These are phyloP conservation scores for Alternaria dauci DNA, from an alignment of 2,329 filamentous ascomycete genomes.

Conservation along the genomic window DNA sequence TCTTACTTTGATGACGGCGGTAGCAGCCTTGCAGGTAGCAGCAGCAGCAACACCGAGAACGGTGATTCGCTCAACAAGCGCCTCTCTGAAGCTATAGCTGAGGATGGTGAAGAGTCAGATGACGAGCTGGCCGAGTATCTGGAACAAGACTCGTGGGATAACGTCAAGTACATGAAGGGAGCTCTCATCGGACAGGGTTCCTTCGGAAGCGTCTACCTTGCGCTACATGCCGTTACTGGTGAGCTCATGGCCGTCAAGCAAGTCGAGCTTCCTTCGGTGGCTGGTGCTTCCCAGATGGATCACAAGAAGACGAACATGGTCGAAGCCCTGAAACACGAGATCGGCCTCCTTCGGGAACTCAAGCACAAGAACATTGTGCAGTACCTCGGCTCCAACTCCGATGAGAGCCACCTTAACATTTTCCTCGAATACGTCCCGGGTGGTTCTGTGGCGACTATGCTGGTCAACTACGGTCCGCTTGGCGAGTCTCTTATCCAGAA, in stretches of 20 bases:
- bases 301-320: conserved; percentile 98
- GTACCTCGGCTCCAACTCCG: conserved; percentile 93
- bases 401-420: conserved; percentile 94
- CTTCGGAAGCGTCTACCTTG: conserved; percentile 94
- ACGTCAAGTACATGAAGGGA: conserved; percentile 99
- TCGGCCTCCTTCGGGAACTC: conserved; percentile 89
- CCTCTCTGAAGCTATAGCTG: conserved; percentile 83
- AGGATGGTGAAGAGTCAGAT: conserved; percentile 91
- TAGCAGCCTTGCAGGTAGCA: conserved; percentile 75
- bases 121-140: conserved; percentile 90
- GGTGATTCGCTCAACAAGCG: conserved; percentile 79
- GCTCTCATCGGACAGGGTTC: conserved; percentile 96
- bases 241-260: conserved; percentile 99
- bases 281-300: conserved; percentile 76
- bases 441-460: conserved; percentile 97
- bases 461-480: conserved; percentile 96
- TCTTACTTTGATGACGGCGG: conserved; percentile 87
- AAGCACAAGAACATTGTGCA: conserved; percentile 98
- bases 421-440: conserved; percentile 99
- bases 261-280: conserved; percentile 86
- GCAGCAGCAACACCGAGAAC: conserved; percentile 64
- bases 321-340: conserved; percentile 94
- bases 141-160: conserved; percentile 91
- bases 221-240: conserved; percentile 92
- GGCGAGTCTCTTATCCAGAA: conserved; percentile 93